These are phyloP conservation scores for Corynespora cassiicola DNA, from an alignment of 2,329 filamentous ascomycete genomes.

Conservation along the genomic window DNA sequence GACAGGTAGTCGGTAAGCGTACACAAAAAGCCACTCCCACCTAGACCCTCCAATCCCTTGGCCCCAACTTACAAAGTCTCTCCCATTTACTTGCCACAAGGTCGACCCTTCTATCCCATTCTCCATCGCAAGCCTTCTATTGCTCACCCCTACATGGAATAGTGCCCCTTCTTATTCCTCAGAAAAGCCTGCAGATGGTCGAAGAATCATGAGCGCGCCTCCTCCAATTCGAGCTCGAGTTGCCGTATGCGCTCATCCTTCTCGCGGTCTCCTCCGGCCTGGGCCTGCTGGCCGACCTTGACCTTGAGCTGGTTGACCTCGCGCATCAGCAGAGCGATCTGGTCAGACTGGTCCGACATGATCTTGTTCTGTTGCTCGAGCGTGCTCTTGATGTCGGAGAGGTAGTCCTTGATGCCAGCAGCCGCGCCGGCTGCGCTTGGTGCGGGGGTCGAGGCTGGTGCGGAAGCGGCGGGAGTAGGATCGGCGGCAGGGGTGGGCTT, in stretches of 20 bases:
- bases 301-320: conserved; percentile 70
- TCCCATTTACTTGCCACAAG: too few relatives aligned
- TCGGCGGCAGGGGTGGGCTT: conserved; percentile 44
- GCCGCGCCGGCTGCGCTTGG: conserved; percentile 53
- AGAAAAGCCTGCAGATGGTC: neutral
- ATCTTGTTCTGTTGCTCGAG: conserved; percentile 79
- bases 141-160: too few relatives aligned
- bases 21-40: too few relatives aligned
- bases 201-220: conserved; percentile 46
- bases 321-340: conserved; percentile 76
- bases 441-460: conserved; percentile 45
- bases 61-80: too few relatives aligned
- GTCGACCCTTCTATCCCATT: too few relatives aligned
- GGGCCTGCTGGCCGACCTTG: conserved; percentile 66
- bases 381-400: conserved; percentile 78
- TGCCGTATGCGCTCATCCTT: conserved; percentile 50
- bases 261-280: conserved; percentile 36
- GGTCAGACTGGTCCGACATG: conserved; percentile 77
- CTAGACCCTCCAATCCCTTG: too few relatives aligned
- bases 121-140: too few relatives aligned
- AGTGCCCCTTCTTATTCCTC: too few relatives aligned
- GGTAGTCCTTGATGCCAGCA: conserved; percentile 67
- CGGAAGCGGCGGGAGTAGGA: conserved; percentile 48
- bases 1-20: too few relatives aligned
- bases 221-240: conserved; percentile 50